These are phyloP conservation scores for Podila horticola DNA, from an alignment of 192 early-diverging fungal genomes.

Conservation along the genomic window DNA sequence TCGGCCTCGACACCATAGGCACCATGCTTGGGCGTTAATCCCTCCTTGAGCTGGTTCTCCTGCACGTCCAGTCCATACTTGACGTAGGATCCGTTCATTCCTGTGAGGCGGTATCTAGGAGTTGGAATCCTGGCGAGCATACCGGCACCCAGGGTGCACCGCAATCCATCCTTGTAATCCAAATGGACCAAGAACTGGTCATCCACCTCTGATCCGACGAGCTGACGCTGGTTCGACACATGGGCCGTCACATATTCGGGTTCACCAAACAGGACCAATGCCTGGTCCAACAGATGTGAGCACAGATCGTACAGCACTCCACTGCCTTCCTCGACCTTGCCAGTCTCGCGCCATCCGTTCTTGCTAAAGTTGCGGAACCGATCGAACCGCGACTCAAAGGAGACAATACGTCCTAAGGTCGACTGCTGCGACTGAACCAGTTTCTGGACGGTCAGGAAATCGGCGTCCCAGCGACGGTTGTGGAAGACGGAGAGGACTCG, in stretches of 20 bases:
- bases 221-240: slow-evolving; percentile 73
- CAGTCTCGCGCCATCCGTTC: slow-evolving; percentile 77
- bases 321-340: slow-evolving; percentile 61
- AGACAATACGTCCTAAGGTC: slow-evolving; percentile 72
- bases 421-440: slow-evolving; percentile 59
- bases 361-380: slow-evolving; percentile 76
- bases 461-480: slow-evolving; percentile 85
- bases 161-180: slow-evolving; percentile 66
- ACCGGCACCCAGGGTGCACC: slow-evolving; percentile 68
- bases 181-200: slow-evolving; percentile 77
- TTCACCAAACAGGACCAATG: slow-evolving; percentile 71
- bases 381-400: slow-evolving; percentile 80
- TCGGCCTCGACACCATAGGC: slow-evolving; percentile 68
- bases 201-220: slow-evolving; percentile 57
- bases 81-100: slow-evolving; percentile 73
- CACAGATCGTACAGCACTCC: slow-evolving; percentile 82
- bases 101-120: slow-evolving; percentile 72
- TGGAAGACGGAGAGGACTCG: slow-evolving; percentile 78
- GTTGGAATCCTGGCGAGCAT: slow-evolving; percentile 76
- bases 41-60: slow-evolving; percentile 76
- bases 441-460: slow-evolving; percentile 78
- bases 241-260: slow-evolving; percentile 69
- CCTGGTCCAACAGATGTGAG: slow-evolving; percentile 73
- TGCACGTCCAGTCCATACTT: slow-evolving; percentile 79
- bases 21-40: slow-evolving; percentile 58